phyloP scores from a whole-genome alignment of 2,329 filamentous ascomycete species.

The Fusarium compactum region DNA sequence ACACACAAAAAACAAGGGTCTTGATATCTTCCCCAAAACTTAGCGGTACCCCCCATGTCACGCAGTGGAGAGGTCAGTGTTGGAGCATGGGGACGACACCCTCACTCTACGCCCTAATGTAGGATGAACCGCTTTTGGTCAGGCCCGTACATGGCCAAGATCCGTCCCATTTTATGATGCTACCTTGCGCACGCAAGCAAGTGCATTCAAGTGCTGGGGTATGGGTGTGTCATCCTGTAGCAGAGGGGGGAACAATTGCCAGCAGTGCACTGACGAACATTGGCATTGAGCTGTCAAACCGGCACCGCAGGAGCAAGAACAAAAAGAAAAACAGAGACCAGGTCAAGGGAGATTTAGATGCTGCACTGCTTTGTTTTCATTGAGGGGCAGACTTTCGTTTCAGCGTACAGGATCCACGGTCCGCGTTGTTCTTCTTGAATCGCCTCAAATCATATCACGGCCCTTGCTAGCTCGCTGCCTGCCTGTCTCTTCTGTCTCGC shows the following conservation, averaged over 20 bases:
- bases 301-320: conserved; percentile 6
- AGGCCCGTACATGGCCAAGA: conserved; percentile 46
- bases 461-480: conserved; percentile 32
- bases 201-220: conserved; percentile 32
- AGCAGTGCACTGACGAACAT: conserved; percentile 13
- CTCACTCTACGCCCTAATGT: conserved; percentile 52
- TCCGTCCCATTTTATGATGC: conserved; percentile 47
- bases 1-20: conserved; percentile 42
- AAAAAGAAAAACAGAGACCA: conserved; percentile 2
- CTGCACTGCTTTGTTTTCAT: conserved; percentile 18
- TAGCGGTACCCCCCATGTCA: conserved; percentile 37
- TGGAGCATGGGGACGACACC: conserved; percentile 47
- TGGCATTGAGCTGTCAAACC: conserved; percentile 31
- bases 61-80: conserved; percentile 42
- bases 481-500: conserved; percentile 23
- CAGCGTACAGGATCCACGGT: conserved; percentile 35
- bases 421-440: conserved; percentile 34
- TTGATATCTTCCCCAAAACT: conserved; percentile 39
- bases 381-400: conserved; percentile 39
- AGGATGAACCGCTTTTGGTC: conserved; percentile 49
- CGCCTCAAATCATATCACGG: conserved; percentile 27
- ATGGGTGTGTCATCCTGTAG: conserved; percentile 21
- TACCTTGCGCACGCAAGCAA: conserved; percentile 32
- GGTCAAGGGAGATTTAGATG: neutral
- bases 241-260: neutral